Evolutionary conservation across 257 asterid genomes (phyloP), one percentile per base, ranked within the genome.

Genomic region (Primulina huaijiensis): DNA sequence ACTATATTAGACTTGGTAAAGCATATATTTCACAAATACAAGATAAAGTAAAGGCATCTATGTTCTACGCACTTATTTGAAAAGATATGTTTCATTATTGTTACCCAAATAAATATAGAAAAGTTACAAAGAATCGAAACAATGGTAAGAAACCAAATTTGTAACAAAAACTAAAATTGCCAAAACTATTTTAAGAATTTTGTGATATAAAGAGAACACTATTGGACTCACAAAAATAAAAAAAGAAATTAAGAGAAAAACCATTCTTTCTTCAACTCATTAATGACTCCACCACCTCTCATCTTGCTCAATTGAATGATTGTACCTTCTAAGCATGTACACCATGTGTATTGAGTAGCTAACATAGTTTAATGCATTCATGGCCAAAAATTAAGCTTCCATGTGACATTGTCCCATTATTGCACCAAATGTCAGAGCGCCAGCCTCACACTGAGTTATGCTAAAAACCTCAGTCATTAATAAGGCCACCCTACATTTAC

Each of bases 41-140:
- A 50, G 57, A 17, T 50, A 4, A 50, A 50, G 20, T 4, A 43
- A 0, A 2, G 55, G 21, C 19, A 1, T 50, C 21, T 14, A 1
- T 12, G 6, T 38, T 38, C 4, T 38, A 16, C 16, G 1, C 16
- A 38, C 55, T 43, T 12, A 4, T 16, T 50, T 50, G 20, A 50
- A 50, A 50, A 50, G 55, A 43, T 43, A 43, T 50, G 5, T 50
- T 3, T 16, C 57, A 50, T 43, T 43, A 43, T 43, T 43, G 53
- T 12, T 11, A 12, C 53, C 53, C 53, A 43, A 43, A 43, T 9
- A 14, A 43, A 43, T 38, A 12, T 50, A 16, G 20, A 72, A 74
- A 70, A 76, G 73, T 55, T 61, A 64, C 68, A 82, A 82, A 82
- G 87, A 82, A 82, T 82, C 62, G 62, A 79, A 75, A 79, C 79